phyloP scores from a whole-genome alignment of 1,139 yeast species.

The Taphrina betulina region DNA sequence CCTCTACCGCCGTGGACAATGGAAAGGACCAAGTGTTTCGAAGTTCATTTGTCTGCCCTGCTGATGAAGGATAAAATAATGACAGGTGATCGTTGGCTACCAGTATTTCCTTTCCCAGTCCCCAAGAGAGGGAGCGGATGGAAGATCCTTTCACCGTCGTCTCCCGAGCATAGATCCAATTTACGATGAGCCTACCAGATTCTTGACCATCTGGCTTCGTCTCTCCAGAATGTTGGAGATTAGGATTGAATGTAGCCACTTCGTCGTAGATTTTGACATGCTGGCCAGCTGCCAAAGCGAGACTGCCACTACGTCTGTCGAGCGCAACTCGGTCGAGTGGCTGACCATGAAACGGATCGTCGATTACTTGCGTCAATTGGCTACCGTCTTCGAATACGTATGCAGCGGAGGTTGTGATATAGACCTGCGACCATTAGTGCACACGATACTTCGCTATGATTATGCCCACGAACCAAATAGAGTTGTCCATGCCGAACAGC shows the following conservation, averaged over 20 bases:
- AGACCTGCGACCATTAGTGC: conserved; percentile 1
- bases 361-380: conserved; percentile 5
- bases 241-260: conserved; percentile 2
- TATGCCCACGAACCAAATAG: conserved; percentile 1
- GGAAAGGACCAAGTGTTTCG: conserved; percentile 51
- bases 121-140: conserved; percentile 67
- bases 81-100: conserved; percentile 59
- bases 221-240: background rate
- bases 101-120: conserved; percentile 59
- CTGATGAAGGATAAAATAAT: conserved; percentile 55
- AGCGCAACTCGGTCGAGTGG: conserved; percentile 17
- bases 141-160: conserved; percentile 43
- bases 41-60: conserved; percentile 51
- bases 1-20: conserved; percentile 44
- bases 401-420: background rate
- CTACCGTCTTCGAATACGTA: conserved; percentile 1
- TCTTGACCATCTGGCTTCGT: background rate
- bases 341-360: background rate
- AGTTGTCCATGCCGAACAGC: conserved; percentile 29
- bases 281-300: conserved; percentile 12
- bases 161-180: conserved; percentile 50
- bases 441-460: too few species aligned
- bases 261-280: conserved; percentile 12
- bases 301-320: conserved; percentile 16
- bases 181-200: background rate